Base-by-base conservation (phyloP, 495 filamentous ascomycete genomes). In the Lindgomyces ingoldianus region DNA sequence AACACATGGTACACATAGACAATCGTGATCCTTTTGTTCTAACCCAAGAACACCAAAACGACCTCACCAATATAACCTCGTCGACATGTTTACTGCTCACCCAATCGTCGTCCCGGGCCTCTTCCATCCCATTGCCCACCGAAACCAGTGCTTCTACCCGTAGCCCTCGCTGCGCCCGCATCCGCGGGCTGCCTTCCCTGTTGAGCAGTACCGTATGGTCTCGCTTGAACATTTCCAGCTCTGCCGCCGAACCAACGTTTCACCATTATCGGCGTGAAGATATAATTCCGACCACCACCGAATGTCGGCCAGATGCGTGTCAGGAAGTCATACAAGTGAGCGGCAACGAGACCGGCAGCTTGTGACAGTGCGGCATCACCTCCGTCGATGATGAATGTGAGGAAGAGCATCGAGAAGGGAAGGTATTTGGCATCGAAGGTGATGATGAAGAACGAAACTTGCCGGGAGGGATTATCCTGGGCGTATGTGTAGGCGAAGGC, bases 321-420 rank as follows among this genome's bases (percentile, higher is more conserved):
- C 46, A 95, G 73, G 70, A 96, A 97, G 70, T 96, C 89, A 73
- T 91, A 89, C 22, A 91, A 72, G 73, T 96, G 93, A 22, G 91
- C 92, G 18, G 90, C 90, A 39, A 93, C 51, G 26, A 97, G 81
- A 18, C 92, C 93, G 18, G 78, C 89, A 41, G 80, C 68, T 54
- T 91, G 85, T 10, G 80, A 52, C 60, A 86, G 56, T 2, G 84
- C 81, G 9, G 75, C 74, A 1, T 73, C 48, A 48, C 79, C 81
- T 3, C 80, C 81, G 4, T 60, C 72, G 50, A 80, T 79, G 22
- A 97, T 77, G 30, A 93, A 76, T 19, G 87, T 88, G 64, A 87
- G 73, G 16, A 85, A 66, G 16, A 96, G 80, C 81, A 93, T 87
- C 62, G 85, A 87, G 76, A 83, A 90, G 21, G 93, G 93, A 26